Percentiles rank a stretch among this genome's conserved stretches.
These are phyloP conservation scores for Coemansia sp. DNA, from an alignment of 192 early-diverging fungal genomes.

Conservation along the genomic window DNA sequence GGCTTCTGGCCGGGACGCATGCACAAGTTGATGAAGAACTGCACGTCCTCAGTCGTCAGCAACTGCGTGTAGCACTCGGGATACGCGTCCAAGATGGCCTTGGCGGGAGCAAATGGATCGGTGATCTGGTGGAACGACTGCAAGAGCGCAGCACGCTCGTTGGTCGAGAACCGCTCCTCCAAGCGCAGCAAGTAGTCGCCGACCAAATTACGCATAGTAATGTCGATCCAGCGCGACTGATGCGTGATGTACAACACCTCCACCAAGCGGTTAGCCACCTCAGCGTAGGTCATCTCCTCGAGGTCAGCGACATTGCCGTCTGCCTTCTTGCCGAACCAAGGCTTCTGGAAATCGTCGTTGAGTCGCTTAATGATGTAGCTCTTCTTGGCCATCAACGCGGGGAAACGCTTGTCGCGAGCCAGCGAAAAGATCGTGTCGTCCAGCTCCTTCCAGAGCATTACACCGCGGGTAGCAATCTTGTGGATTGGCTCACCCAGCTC, in stretches of 20 bases:
- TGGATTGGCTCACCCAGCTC: constrained; percentile 95
- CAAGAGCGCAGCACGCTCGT: not conserved
- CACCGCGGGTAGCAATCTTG: constrained; percentile 86
- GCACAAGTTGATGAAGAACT: constrained; percentile 53
- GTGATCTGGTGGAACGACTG: not conserved
- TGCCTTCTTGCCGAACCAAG: constrained; percentile 91
- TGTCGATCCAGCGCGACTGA: constrained; percentile 82
- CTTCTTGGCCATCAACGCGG: constrained; percentile 66
- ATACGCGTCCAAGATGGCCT: constrained; percentile 18
- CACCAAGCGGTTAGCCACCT: constrained; percentile 80
- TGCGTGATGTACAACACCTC: constrained; percentile 80
- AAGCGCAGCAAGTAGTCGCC: constrained; percentile 81
- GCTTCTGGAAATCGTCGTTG: constrained; percentile 72
- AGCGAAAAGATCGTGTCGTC: constrained; percentile 79
- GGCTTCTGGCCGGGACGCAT: constrained; percentile 71
- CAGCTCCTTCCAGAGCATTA: constrained; percentile 80
- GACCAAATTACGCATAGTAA: constrained; percentile 68
- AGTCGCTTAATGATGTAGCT: constrained; percentile 87
- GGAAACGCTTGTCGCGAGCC: constrained; percentile 79
- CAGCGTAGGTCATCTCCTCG: constrained; percentile 92
- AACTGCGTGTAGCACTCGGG: constrained; percentile 39
- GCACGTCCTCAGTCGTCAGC: constrained; percentile 40
- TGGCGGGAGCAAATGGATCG: constrained; percentile 34
- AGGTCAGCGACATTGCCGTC: constrained; percentile 76
- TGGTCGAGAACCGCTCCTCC: constrained; percentile 66